Conservation (phyloP, 495 filamentous ascomycete species). For the Parmelia sp. region DNA sequence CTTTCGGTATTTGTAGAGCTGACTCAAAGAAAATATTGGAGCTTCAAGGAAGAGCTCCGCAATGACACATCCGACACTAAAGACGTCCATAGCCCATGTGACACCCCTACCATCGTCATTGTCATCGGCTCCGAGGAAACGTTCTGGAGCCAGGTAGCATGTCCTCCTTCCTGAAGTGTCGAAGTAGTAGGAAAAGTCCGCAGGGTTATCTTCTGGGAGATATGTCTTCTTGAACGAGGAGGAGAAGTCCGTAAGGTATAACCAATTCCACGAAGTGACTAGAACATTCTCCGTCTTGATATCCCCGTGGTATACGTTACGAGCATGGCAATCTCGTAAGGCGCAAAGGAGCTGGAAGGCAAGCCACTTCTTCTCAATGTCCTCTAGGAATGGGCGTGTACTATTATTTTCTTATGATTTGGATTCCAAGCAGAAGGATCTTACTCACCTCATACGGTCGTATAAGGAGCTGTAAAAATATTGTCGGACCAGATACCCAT, state of each 20-base stretch:
- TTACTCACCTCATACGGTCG: conserved; percentile 71
- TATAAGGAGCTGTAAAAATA: conserved; percentile 95
- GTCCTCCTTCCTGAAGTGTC: conserved; percentile 86
- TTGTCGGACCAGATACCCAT: conserved; percentile 92
- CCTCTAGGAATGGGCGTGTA: conserved; percentile 93
- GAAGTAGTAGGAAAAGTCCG: conserved; percentile 96
- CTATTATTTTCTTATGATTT: conserved; percentile 30
- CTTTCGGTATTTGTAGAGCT: conserved; percentile 88
- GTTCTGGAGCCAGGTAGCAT: conserved; percentile 94
- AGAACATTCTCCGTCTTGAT: conserved; percentile 97
- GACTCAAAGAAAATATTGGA: conserved; percentile 85
- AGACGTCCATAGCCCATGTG: conserved; percentile 98
- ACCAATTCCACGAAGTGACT: conserved; percentile 99
- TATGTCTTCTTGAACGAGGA: conserved; percentile 92
- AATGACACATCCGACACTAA: conserved; percentile 95
- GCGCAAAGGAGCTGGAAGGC: conserved; percentile 94
- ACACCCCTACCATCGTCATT: conserved; percentile 56
- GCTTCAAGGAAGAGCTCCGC: conserved; percentile 95
- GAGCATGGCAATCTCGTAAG: conserved; percentile 81
- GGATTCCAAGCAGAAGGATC: background rate
- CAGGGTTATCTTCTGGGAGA: conserved; percentile 93
- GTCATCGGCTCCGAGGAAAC: conserved; percentile 69
- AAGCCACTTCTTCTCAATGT: conserved; percentile 98
- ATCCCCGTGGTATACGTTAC: conserved; percentile 93
- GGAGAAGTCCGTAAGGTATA: conserved; percentile 94